Conservation (phyloP, 306 rosid genomes). For the Castanopsis chinensis region DNA sequence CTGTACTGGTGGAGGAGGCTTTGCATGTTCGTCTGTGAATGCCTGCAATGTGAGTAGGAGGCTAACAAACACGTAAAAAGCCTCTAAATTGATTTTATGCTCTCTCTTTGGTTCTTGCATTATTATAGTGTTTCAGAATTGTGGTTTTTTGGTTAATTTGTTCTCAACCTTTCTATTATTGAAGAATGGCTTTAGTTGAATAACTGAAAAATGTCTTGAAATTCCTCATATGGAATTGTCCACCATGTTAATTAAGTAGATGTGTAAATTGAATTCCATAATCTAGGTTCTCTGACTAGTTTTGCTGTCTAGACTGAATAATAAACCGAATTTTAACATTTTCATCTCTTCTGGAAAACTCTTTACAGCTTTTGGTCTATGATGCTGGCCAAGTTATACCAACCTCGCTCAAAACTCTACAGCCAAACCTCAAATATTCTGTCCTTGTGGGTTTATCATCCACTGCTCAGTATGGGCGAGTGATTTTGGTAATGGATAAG, state of each 20-base stretch:
- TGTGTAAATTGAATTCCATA: not conserved
- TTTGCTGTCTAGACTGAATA: not conserved
- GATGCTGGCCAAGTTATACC: conserved; percentile 88
- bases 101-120: not conserved
- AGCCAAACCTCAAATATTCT: conserved; percentile 67
- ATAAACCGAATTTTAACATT: conserved; percentile 17
- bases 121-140: not conserved
- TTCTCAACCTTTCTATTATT: not conserved
- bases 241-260: not conserved
- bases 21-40: too few relatives aligned
- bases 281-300: not conserved
- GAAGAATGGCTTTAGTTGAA: not conserved
- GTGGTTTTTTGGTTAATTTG: not conserved
- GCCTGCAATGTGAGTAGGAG: too few relatives aligned
- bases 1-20: too few relatives aligned
- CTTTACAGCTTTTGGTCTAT: conserved; percentile 78
- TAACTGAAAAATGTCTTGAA: not conserved
- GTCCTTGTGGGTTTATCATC: conserved; percentile 60
- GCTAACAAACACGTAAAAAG: not conserved
- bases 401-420: conserved; percentile 56
- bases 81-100: not conserved
- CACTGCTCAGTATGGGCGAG: conserved; percentile 54
- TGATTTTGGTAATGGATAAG: conserved; percentile 75
- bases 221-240: not conserved
- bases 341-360: conserved; percentile 4